Evolutionary conservation across 2,329 filamentous ascomycete species (phyloP).

Genomic region (Talaromyces albobiverticillius): DNA sequence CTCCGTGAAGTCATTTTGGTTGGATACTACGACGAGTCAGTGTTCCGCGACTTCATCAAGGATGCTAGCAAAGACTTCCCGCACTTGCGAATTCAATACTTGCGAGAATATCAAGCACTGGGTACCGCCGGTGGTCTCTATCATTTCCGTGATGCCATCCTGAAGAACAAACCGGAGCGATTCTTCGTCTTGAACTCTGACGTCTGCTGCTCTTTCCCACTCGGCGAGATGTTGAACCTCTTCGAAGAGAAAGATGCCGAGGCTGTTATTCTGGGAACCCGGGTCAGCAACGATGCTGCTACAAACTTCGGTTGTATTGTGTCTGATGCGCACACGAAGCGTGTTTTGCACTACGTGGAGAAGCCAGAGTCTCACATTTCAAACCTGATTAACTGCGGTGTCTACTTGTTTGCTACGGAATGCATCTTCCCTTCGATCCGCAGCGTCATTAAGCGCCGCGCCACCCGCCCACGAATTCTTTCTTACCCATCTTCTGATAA

Average conservation of each 20-base stretch:
- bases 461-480: conserved; percentile 82
- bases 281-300: conserved; percentile 85
- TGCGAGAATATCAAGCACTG: conserved; percentile 94
- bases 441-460: conserved; percentile 90
- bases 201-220: conserved; percentile 97
- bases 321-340: conserved; percentile 86
- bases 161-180: conserved; percentile 90
- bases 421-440: conserved; percentile 95
- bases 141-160: conserved; percentile 97
- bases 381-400: conserved; percentile 98
- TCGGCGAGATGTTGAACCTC: conserved; percentile 91
- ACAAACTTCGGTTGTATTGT: conserved; percentile 98
- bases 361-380: conserved; percentile 97
- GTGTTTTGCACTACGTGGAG: conserved; percentile 97
- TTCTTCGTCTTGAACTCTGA: conserved; percentile 98
- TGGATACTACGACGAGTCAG: conserved; percentile 95
- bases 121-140: conserved; percentile 96
- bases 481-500: conserved; percentile 97
- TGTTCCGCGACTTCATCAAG: conserved; percentile 98
- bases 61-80: conserved; percentile 81
- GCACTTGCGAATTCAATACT: conserved; percentile 85
- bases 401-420: conserved; percentile 95
- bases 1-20: conserved; percentile 97
- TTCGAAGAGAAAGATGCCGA: conserved; percentile 95
- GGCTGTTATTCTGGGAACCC: conserved; percentile 90